Conservation (phyloP, 805 yeast genomes). For the Candida piceae region DNA sequence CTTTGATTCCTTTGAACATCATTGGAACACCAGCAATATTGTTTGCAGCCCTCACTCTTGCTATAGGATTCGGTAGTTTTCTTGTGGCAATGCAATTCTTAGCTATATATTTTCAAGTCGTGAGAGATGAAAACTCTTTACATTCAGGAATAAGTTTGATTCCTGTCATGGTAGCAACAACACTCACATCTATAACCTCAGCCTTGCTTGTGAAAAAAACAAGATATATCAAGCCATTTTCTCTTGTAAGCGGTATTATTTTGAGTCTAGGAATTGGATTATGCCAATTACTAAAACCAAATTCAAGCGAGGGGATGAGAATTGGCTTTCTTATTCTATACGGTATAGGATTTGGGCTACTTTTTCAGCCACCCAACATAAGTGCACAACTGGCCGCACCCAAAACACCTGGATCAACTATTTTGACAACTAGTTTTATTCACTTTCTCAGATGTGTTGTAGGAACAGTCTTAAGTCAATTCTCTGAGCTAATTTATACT, state of each 20-base stretch:
- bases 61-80: conserved; percentile 36
- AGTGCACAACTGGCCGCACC: conserved; percentile 47
- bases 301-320: conserved; percentile 31
- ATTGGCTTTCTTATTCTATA: conserved; percentile 42
- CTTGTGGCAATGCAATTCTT: conserved; percentile 34
- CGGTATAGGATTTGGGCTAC: conserved; percentile 43
- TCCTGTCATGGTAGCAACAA: conserved; percentile 38
- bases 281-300: conserved; percentile 34
- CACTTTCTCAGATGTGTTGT: conserved; percentile 42
- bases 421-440: conserved; percentile 42
- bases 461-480: conserved; percentile 39
- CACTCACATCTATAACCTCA: conserved; percentile 32
- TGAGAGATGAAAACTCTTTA: conserved; percentile 37
- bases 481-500: conserved; percentile 39
- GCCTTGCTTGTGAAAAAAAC: conserved; percentile 37
- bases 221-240: conserved; percentile 38
- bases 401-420: conserved; percentile 43
- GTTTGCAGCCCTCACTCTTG: conserved; percentile 34
- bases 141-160: conserved; percentile 41
- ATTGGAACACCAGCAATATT: conserved; percentile 29
- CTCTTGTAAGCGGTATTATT: conserved; percentile 31
- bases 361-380: conserved; percentile 39
- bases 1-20: conserved; percentile 43
- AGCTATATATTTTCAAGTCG: conserved; percentile 47
- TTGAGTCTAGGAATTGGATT: conserved; percentile 43